These are phyloP conservation scores for Penicillium sp. DNA, from an alignment of 2,329 filamentous ascomycete genomes.

Conservation along the genomic window DNA sequence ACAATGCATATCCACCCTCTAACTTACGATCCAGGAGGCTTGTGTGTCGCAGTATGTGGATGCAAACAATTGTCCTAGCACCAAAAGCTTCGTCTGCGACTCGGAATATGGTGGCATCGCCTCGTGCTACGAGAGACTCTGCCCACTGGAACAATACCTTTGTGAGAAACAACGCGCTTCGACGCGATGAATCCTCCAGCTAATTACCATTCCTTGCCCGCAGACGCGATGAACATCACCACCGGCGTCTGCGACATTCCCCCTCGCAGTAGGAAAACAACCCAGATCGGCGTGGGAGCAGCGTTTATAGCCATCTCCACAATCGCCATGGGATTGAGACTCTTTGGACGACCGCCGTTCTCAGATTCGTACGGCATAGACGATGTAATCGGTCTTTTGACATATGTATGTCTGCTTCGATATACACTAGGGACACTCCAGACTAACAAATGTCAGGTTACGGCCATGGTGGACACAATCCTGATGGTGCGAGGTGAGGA, in stretches of 20 bases:
- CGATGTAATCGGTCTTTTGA: background rate
- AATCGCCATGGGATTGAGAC: background rate
- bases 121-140: slow-evolving; percentile 3
- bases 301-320: slow-evolving; percentile 4
- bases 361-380: slow-evolving; percentile 5
- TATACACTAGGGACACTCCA: background rate
- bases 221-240: slow-evolving; percentile 12
- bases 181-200: background rate
- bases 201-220: background rate
- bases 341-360: background rate
- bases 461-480: slow-evolving; percentile 5
- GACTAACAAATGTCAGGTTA: background rate
- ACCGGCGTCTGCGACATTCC: slow-evolving; percentile 7
- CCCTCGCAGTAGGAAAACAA: slow-evolving; percentile 3
- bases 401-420: background rate
- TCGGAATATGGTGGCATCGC: background rate
- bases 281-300: slow-evolving; percentile 8
- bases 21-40: background rate
- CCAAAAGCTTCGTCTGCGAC: background rate
- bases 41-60: background rate
- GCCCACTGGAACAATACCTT: slow-evolving; percentile 3
- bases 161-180: background rate
- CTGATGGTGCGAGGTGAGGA: slow-evolving; percentile 6
- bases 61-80: background rate
- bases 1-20: background rate